Base-by-base conservation (phyloP, 768 basidiomycete genomes). In the Phylloporus scabripes region DNA sequence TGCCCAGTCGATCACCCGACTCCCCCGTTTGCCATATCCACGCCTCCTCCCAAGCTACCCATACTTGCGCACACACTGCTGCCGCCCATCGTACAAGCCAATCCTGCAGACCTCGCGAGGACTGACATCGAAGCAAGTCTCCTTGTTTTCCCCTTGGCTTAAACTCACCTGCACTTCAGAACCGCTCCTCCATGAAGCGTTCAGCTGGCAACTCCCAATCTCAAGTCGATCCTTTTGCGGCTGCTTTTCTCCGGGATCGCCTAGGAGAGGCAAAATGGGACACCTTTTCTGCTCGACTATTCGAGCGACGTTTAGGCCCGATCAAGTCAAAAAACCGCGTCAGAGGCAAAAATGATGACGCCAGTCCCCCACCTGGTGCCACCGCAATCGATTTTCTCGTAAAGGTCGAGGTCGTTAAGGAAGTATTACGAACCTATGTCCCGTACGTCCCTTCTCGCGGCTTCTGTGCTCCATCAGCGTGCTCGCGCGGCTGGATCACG, bases 361-460 rank as follows among this genome's bases (percentile, higher is more conserved):
- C 60, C 32, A 52, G 47, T 43, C 61, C 60, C 4, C 53, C 51
- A 7, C 64, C 65, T 12, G 71, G 72, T 23, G 74, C 74, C 43
- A 70, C 70, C 37, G 76, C 70, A 37, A 70, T 78, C 42, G 76
- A 77, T 50, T 78, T 76, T 58, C 73, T 76, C 48, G 71, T 76
- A 64, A 76, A 76, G 62, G 76, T 77, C 38, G 75, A 76, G 56
- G 69, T 77, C 17, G 76, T 76, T 56, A 76, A 76, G 50, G 72
- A 76, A 58, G 72, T 75, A 21, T 55, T 76, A 40, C 65, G 75
- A 52, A 73, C 65, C 7, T 78, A 67, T 53, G 76, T 78, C 44
- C 75, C 75, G 76, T 75, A 62, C 55, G 76, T 74, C 23, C 33
- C 37, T 43, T 42, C 11, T 15, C 28, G 33, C 29, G 10, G 17